Evolutionary conservation across 2,329 filamentous ascomycete genomes (phyloP), one percentile per base, ranked within the genome.

Genomic region (Aspergillus persii): DNA sequence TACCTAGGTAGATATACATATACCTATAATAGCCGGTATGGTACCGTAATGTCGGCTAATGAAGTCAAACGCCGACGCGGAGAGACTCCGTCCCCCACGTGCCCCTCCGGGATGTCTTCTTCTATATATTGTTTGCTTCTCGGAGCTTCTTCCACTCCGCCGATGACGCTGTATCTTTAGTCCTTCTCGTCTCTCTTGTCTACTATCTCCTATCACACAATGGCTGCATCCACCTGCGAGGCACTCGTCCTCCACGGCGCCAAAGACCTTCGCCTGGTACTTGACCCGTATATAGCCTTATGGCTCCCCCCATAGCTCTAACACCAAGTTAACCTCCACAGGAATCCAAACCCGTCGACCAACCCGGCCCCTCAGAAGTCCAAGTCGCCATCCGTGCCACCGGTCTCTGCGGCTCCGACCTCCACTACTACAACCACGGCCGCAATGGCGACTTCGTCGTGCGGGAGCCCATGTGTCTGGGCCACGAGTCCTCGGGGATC

Each of bases 381-480:
- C 84, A 90, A 76, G 76, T 90, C 62, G 80, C 83, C 62, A 81
- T 90, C 63, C 84, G 83, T 62, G 82, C 84, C 64, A 90, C 88
- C 4, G 87, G 87, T 30, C 85, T 91, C 69, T 90, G 88, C 74
- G 88, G 88, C 70, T 88, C 84, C 53, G 88, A 91, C 73, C 81
- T 88, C 4, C 88, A 96, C 82, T 96, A 96, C 86, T 96, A 91
- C 84, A 81, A 85, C 63, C 89, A 96, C 75, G 91, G 91, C 70
- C 87, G 89, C 71, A 96, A 96, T 76, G 92, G 92, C 73, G 86
- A 91, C 81, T 96, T 92, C 71, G 84, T 93, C 60, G 86, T 96
- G 59, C 88, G 86, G 71, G 86, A 91, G 66, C 92, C 92, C 63
- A 89, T 96, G 82, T 88, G 92, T 12, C 86, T 96, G 0, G 88